phyloP scores from a whole-genome alignment of 2,329 filamentous ascomycete species.

The Elsinoe arachidis region DNA sequence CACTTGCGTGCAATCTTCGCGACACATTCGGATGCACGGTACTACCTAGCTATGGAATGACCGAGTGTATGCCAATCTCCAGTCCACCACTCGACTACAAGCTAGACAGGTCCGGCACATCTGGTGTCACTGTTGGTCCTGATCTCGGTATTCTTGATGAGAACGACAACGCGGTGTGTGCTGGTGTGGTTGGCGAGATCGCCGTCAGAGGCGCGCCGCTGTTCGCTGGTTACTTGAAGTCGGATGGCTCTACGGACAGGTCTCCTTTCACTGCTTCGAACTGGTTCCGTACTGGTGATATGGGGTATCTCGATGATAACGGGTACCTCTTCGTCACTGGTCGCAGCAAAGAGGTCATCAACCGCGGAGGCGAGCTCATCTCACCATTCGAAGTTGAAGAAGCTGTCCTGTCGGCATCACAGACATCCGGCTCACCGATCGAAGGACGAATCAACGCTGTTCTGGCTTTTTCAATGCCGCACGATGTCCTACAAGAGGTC shows the following conservation, averaged over 20 bases:
- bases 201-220: conserved; percentile 45
- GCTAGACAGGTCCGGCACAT: conserved; percentile 46
- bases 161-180: conserved; percentile 25
- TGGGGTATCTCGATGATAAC: conserved; percentile 44
- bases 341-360: conserved; percentile 50
- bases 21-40: conserved; percentile 46
- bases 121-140: conserved; percentile 44
- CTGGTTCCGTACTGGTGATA: conserved; percentile 49
- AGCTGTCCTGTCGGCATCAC: conserved; percentile 42
- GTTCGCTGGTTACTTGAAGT: conserved; percentile 43
- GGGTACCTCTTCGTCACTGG: conserved; percentile 49
- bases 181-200: conserved; percentile 38
- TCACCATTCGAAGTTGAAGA: conserved; percentile 53
- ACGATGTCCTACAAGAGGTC: conserved; percentile 48
- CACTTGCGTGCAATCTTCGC: conserved; percentile 41
- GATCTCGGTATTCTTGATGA: conserved; percentile 44
- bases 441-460: conserved; percentile 41
- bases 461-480: conserved; percentile 46
- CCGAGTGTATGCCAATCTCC: conserved; percentile 52
- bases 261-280: conserved; percentile 41
- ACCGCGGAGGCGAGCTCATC: conserved; percentile 51
- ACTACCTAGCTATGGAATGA: conserved; percentile 52
- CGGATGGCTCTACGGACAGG: conserved; percentile 37
- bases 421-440: conserved; percentile 35
- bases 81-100: conserved; percentile 46